Evolutionary conservation across 2,329 filamentous ascomycete genomes (phyloP).

Genomic region (Neofusicoccum laricinum): DNA sequence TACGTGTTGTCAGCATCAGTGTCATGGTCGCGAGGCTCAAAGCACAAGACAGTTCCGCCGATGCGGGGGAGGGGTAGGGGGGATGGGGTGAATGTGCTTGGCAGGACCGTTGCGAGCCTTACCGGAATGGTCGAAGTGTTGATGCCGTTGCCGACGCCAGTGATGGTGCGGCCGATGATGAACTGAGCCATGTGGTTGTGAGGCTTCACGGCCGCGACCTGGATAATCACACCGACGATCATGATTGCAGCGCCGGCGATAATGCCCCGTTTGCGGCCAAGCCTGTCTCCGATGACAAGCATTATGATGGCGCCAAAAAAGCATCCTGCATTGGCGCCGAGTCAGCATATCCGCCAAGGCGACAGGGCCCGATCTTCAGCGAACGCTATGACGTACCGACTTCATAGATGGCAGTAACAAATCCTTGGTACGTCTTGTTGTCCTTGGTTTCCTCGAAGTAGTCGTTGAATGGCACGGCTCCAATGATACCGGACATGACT

Average conservation of each 20-base stretch:
- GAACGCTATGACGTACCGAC: slow-evolving; percentile 38
- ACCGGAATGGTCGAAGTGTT: slow-evolving; percentile 53
- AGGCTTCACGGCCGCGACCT: slow-evolving; percentile 34
- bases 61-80: too few relatives aligned
- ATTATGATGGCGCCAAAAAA: slow-evolving; percentile 40
- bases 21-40: too few relatives aligned
- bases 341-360: slow-evolving; percentile 1
- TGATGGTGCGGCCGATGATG: slow-evolving; percentile 52
- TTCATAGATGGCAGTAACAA: slow-evolving; percentile 54
- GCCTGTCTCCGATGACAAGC: slow-evolving; percentile 37
- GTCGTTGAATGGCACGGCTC: slow-evolving; percentile 30
- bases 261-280: slow-evolving; percentile 44
- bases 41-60: neutral
- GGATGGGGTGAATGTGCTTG: neutral
- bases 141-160: slow-evolving; percentile 55
- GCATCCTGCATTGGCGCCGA: slow-evolving; percentile 24
- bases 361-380: slow-evolving; percentile 23
- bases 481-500: slow-evolving; percentile 38
- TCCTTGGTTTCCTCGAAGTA: slow-evolving; percentile 40
- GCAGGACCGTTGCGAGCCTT: neutral
- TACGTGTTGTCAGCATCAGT: slow-evolving; percentile 26
- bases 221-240: slow-evolving; percentile 44
- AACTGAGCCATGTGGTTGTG: slow-evolving; percentile 46
- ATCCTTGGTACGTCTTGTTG: slow-evolving; percentile 48
- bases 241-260: slow-evolving; percentile 43